phyloP scores from a whole-genome alignment of 1,139 yeast genomes.

The Yamadazyma siamensis region DNA sequence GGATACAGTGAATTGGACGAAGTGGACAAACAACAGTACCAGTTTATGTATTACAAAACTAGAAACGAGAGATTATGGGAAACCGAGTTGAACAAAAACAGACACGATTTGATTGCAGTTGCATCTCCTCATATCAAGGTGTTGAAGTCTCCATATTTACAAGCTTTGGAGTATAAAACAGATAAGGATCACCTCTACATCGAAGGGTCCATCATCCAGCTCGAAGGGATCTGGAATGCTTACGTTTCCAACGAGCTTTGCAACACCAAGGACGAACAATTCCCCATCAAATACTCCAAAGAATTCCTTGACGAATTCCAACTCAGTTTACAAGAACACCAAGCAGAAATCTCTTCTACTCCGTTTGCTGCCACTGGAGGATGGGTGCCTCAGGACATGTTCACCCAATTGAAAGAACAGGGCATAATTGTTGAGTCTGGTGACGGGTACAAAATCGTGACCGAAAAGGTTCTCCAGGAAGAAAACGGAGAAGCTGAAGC shows the following conservation, averaged over 20 bases:
- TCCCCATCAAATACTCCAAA: constrained; percentile 58
- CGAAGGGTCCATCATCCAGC: constrained; percentile 67
- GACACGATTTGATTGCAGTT: constrained; percentile 68
- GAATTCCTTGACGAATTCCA: constrained; percentile 57
- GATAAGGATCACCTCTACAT: constrained; percentile 64
- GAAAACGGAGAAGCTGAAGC: constrained; percentile 5
- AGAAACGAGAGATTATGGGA: constrained; percentile 93
- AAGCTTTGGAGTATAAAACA: constrained; percentile 60
- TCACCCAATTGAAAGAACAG: constrained; percentile 61
- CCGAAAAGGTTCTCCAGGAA: constrained; percentile 35
- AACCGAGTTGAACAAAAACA: constrained; percentile 59
- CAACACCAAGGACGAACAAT: constrained; percentile 36
- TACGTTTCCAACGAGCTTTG: constrained; percentile 63
- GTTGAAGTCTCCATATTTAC: constrained; percentile 62
- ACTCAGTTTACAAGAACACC: constrained; percentile 60
- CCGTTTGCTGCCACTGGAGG: constrained; percentile 93
- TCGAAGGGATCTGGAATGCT: constrained; percentile 73
- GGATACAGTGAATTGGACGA: constrained; percentile 65
- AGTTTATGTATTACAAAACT: constrained; percentile 82
- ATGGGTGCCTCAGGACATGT: constrained; percentile 94
- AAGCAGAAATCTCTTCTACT: constrained; percentile 58
- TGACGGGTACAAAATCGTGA: constrained; percentile 37
- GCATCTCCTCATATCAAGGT: constrained; percentile 75
- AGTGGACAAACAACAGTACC: constrained; percentile 72
- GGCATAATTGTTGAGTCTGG: constrained; percentile 52